Conservation (phyloP, 345 rosid species). For the Aquilaria yunnanensis region DNA sequence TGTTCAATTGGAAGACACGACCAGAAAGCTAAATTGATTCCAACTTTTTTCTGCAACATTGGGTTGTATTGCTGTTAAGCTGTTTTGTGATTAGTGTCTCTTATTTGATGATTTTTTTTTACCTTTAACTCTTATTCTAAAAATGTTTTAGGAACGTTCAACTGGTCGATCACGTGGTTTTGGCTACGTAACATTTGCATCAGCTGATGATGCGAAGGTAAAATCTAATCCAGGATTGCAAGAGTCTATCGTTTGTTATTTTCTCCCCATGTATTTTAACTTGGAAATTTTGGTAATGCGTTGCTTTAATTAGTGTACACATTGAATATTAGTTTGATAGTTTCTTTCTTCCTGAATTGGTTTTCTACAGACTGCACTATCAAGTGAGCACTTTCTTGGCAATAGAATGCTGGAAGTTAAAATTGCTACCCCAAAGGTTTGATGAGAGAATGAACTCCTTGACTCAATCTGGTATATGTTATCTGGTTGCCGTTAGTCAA, state of each 20-base stretch:
- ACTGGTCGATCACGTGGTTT: conserved; percentile 98
- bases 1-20: too few species aligned
- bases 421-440: conserved; percentile 95
- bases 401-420: conserved; percentile 88
- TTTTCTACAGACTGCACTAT: conserved; percentile 53
- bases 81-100: background rate
- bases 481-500: conserved; percentile 1
- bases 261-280: background rate
- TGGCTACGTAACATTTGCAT: conserved; percentile 86
- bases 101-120: background rate
- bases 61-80: background rate
- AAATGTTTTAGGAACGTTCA: conserved; percentile 59
- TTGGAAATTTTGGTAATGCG: background rate
- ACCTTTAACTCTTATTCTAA: conserved; percentile 1
- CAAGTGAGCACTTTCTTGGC: conserved; percentile 78
- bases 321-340: background rate
- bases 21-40: too few species aligned
- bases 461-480: background rate
- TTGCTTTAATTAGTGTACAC: background rate
- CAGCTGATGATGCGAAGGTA: conserved; percentile 82
- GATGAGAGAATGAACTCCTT: conserved; percentile 6
- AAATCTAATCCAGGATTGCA: background rate
- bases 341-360: conserved; percentile 6
- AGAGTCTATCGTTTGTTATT: too few species aligned
- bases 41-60: too few species aligned